Base-by-base conservation (phyloP, 1,139 yeast genomes). In the Sugiyamaella novakii region DNA sequence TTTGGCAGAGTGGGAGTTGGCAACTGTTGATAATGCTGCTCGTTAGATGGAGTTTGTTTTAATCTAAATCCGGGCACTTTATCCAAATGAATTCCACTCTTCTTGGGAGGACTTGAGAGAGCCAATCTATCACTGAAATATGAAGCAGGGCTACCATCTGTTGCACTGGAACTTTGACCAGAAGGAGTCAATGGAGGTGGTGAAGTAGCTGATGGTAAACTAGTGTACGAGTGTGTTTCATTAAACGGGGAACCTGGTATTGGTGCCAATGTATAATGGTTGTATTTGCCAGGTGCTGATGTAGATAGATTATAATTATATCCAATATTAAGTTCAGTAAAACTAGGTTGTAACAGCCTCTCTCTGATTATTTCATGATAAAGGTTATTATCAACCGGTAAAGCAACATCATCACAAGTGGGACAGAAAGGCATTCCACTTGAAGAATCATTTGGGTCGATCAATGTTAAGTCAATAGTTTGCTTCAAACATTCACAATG, bases 401-500 rank as follows among this genome's bases (percentile, higher is more conserved):
- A 50, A 3, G 62, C 62, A 4, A 54, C 41, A 8, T 50, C 54
- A 31, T 59, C 62, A 42, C 66, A 62, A 2, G 59, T 59, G 1
- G 65, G 58, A 41, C 66, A 62, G 14, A 38, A 47, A 2, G 65
- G 65, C 50, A 62, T 46, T 1, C 55, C 57, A 2, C 49, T 29
- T 5, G 46, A 44, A 11, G 37, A 45, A 12, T 54, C 43, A 12
- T 43, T 38, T 11, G 52, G 50, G 8, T 49, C 42, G 3, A 49
- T n/a, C 11, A 21, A 18, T 31, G 28, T 19, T 28, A 53, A 43
- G 21, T 58, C 57, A n/a, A 58, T 50, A 38, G 61, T 44, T 15
- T 57, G 54, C 6, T 48, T 38, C 18, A 62, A 50, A 42, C 66
- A 62, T 21, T 60, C 61, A 35, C 50, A 56, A 45, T 62, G 66